Base-by-base conservation (phyloP, 2,329 filamentous ascomycete genomes). In the Pestalotiopsis sp. region DNA sequence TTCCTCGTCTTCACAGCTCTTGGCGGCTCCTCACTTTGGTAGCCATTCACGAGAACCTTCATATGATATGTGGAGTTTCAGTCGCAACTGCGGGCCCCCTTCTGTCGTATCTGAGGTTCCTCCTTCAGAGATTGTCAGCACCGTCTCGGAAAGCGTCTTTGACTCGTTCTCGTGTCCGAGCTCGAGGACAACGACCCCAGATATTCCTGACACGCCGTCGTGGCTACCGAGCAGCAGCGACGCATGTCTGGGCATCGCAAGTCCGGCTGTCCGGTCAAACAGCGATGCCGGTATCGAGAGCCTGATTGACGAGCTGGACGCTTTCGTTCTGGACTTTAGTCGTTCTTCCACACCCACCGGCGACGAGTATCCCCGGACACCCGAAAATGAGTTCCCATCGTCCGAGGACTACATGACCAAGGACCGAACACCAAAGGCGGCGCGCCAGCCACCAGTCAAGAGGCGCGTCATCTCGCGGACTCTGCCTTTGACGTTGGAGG, bases 241-340 rank as follows among this genome's bases (percentile, higher is more conserved):
- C 12, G 23, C 20, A 23, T 59, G 27, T 36, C 57, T 59, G 11
- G 57, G 12, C 7, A 23, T 52, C 45, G 20, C 45, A 2, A 36
- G 57, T 6, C 57, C 27, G 12, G 57, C 25, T 0, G 25, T 13
- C 12, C 23, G 14, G 14, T 59, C 14, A 3, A 59, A 27, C 5
- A 59, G 57, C 25, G 27, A 59, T 59, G 57, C 23, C 12, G 57
- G 57, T 17, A 59, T 59, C 17, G 57, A 27, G 12, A 36, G 27
- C 57, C n/a, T 65, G n/a, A 65, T 65, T n/a, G 62, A 65, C 4
- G 38, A 65, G 39, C 39, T 65, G 12, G 62, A 65, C 23, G 62
- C 62, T 7, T 65, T 65, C 20, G 38, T 65, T 9, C 62, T 65
- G 27, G 62, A 65, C 11, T 38, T 65, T 9, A 45, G 62, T 59